Percentiles rank a stretch among this genome's conserved stretches.
Evolutionary conservation across 257 asterid genomes (phyloP).

Genomic region (Vinca minor): DNA sequence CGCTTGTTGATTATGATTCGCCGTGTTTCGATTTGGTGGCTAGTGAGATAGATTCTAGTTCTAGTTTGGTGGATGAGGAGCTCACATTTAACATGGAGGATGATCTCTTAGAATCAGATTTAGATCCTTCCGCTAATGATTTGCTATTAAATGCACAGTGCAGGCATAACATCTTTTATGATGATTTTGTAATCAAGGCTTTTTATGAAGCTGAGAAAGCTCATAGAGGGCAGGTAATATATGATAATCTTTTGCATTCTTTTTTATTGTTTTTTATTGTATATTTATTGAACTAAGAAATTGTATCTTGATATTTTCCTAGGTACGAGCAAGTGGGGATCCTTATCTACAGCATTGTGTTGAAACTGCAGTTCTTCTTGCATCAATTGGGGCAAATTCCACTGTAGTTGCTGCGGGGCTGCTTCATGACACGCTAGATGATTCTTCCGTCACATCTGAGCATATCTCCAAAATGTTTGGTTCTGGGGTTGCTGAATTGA

Average conservation of each 20-base stretch:
- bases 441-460: slow-evolving; percentile 58
- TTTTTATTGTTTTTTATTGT: background rate
- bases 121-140: slow-evolving; percentile 54
- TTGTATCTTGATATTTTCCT: slow-evolving; percentile 19
- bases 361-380: slow-evolving; percentile 77
- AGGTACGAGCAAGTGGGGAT: slow-evolving; percentile 89
- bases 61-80: slow-evolving; percentile 57
- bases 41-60: slow-evolving; percentile 25
- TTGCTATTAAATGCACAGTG: slow-evolving; percentile 68
- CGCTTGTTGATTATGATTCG: slow-evolving; percentile 60
- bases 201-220: slow-evolving; percentile 78
- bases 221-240: slow-evolving; percentile 72
- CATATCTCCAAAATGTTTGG: slow-evolving; percentile 51
- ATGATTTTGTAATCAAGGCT: slow-evolving; percentile 68
- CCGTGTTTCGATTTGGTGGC: slow-evolving; percentile 28
- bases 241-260: background rate
- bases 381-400: slow-evolving; percentile 71
- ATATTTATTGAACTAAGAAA: slow-evolving; percentile 1
- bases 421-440: slow-evolving; percentile 84
- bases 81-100: slow-evolving; percentile 85
- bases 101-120: slow-evolving; percentile 28
- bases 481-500: slow-evolving; percentile 73
- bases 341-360: slow-evolving; percentile 94
- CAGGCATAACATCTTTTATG: slow-evolving; percentile 57
- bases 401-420: slow-evolving; percentile 96